These are phyloP conservation scores for Candida qinlingensis DNA, from an alignment of 805 yeast species.

Conservation along the genomic window DNA sequence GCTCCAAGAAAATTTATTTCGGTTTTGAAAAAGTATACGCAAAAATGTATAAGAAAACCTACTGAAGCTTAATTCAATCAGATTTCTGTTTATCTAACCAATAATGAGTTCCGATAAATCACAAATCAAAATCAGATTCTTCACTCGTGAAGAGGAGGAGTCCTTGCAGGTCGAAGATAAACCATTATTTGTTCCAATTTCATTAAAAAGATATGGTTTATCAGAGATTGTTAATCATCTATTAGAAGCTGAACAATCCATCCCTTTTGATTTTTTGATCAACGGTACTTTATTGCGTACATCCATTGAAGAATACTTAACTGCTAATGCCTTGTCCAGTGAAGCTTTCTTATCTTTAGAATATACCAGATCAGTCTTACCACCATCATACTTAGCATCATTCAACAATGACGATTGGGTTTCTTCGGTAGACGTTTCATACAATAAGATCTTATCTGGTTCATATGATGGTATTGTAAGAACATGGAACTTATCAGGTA, in stretches of 20 bases:
- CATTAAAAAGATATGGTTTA: constrained; percentile 83
- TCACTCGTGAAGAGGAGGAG: constrained; percentile 81
- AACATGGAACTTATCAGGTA: constrained; percentile 78
- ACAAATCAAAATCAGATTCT: constrained; percentile 77
- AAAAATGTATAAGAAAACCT: not conserved
- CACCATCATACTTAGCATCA: constrained; percentile 88
- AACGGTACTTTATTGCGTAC: constrained; percentile 79
- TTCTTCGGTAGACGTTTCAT: constrained; percentile 50
- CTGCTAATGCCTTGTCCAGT: constrained; percentile 69
- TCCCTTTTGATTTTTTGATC: constrained; percentile 90
- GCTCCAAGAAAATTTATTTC: not conserved
- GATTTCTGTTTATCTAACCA: no score
- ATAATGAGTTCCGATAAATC: constrained; percentile 31
- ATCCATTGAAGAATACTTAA: constrained; percentile 74
- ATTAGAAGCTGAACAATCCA: constrained; percentile 51
- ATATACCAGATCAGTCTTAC: constrained; percentile 87
- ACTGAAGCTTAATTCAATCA: no score
- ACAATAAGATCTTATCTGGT: constrained; percentile 67
- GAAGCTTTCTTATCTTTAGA: constrained; percentile 80
- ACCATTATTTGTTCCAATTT: constrained; percentile 83
- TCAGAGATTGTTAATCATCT: constrained; percentile 95
- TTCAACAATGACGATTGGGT: constrained; percentile 96
- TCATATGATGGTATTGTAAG: constrained; percentile 94
- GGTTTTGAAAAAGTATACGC: not conserved
- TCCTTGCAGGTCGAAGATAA: constrained; percentile 70